phyloP scores from a whole-genome alignment of 202 grass and related monocot species.

The Dendrocalamus latiflorus region DNA sequence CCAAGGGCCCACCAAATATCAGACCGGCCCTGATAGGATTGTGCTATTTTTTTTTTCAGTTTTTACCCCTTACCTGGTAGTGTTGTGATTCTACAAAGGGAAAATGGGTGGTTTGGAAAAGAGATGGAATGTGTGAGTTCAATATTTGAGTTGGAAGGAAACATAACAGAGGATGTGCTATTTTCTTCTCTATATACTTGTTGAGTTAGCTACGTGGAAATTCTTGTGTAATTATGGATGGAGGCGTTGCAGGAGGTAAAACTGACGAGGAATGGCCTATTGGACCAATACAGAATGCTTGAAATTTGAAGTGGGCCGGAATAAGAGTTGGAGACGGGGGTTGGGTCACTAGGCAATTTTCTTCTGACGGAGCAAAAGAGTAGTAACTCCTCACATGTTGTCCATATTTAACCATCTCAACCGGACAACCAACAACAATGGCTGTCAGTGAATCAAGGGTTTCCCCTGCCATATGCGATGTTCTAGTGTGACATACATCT shows the following conservation, averaged over 20 bases:
- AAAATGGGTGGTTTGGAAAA: neutral
- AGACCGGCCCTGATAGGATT: too few relatives aligned
- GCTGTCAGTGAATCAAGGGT: neutral
- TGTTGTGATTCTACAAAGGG: neutral
- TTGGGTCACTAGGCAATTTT: neutral
- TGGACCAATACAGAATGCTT: neutral
- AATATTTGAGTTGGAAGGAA: neutral
- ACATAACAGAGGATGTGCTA: neutral
- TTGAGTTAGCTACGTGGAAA: neutral
- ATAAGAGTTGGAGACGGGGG: neutral
- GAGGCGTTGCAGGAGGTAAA: neutral
- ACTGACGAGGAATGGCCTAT: neutral
- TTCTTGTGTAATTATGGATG: neutral
- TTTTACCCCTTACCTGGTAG: neutral
- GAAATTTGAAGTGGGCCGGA: neutral
- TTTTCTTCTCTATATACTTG: neutral
- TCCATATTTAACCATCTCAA: neutral
- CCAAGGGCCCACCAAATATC: too few relatives aligned
- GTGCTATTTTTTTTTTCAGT: neutral
- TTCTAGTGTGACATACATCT: neutral
- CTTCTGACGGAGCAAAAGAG: neutral
- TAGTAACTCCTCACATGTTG: too few relatives aligned
- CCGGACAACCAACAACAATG: neutral
- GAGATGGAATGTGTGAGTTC: neutral
- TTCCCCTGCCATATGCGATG: neutral